phyloP scores from a whole-genome alignment of 2,329 filamentous ascomycete species.

The Elsinoe australis region DNA sequence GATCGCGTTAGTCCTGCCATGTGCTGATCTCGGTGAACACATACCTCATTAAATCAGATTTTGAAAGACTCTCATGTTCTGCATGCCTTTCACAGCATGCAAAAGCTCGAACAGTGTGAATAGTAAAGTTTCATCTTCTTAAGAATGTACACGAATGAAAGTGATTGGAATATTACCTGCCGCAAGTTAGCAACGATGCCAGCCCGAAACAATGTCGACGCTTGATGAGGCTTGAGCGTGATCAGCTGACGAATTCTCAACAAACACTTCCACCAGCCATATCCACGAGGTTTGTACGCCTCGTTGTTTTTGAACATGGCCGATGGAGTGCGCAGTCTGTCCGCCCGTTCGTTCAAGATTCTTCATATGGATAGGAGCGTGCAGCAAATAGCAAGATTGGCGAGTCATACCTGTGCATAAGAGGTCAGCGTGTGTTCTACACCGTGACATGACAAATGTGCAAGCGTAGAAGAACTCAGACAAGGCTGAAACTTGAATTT shows the following conservation, averaged over 20 bases:
- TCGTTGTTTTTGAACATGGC: constrained; percentile 46
- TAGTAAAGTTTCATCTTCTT: constrained; percentile 56
- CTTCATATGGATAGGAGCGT: constrained; percentile 41
- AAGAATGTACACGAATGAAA: constrained; percentile 26
- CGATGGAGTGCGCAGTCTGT: constrained; percentile 52
- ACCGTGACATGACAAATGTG: too few relatives aligned
- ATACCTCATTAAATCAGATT: constrained; percentile 66
- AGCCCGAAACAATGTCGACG: background rate
- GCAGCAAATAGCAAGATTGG: background rate
- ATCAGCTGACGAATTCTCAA: constrained; percentile 64
- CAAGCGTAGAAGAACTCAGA: constrained; percentile 41
- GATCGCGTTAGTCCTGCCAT: background rate
- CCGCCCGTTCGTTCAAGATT: constrained; percentile 63
- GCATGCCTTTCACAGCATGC: constrained; percentile 32
- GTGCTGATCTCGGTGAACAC: too few relatives aligned
- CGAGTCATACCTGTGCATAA: constrained; percentile 20
- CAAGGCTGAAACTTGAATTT: constrained; percentile 60
- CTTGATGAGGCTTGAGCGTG: too few relatives aligned
- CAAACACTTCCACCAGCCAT: constrained; percentile 50
- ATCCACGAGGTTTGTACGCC: constrained; percentile 58
- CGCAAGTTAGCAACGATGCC: too few relatives aligned
- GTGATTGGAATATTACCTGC: too few relatives aligned
- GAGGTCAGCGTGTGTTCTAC: too few relatives aligned
- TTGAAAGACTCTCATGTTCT: constrained; percentile 55
- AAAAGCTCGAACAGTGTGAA: constrained; percentile 61